Percentiles rank a stretch among this genome's conserved stretches.
Conservation (phyloP, 2,329 filamentous ascomycete genomes). For the Diaporthe eres region DNA sequence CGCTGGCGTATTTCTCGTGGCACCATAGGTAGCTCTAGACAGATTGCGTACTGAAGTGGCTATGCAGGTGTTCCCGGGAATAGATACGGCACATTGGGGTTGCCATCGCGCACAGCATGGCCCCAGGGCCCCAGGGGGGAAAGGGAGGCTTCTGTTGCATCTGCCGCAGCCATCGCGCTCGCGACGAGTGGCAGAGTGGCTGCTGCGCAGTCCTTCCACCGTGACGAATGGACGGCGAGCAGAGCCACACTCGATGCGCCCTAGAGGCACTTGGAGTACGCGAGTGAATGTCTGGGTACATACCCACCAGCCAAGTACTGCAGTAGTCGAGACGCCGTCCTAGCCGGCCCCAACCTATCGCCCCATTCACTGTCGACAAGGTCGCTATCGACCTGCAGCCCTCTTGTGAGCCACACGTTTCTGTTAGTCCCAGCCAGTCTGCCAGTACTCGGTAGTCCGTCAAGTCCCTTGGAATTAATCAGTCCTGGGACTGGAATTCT, state of each 20-base stretch:
- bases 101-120: conserved; percentile 2
- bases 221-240: conserved; percentile 25
- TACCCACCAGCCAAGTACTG: conserved; percentile 12
- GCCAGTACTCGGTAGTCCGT: neutral
- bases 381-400: conserved; percentile 12
- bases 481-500: neutral
- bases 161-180: conserved; percentile 2
- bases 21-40: neutral
- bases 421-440: conserved; percentile 31
- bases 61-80: conserved; percentile 15
- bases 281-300: neutral
- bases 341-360: conserved; percentile 12
- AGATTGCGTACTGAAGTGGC: conserved; percentile 12
- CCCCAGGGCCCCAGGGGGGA: neutral
- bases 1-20: conserved; percentile 13
- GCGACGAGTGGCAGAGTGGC: conserved; percentile 1
- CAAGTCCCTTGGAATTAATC: neutral
- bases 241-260: conserved; percentile 5
- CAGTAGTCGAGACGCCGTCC: conserved; percentile 20
- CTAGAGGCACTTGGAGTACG: neutral
- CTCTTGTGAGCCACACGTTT: conserved; percentile 17
- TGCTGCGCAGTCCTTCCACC: neutral
- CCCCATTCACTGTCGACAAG: conserved; percentile 10
- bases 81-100: neutral
- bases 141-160: neutral